Evolutionary conservation across 2,329 filamentous ascomycete species (phyloP).

Genomic region (Aspergillus quadricinctus): DNA sequence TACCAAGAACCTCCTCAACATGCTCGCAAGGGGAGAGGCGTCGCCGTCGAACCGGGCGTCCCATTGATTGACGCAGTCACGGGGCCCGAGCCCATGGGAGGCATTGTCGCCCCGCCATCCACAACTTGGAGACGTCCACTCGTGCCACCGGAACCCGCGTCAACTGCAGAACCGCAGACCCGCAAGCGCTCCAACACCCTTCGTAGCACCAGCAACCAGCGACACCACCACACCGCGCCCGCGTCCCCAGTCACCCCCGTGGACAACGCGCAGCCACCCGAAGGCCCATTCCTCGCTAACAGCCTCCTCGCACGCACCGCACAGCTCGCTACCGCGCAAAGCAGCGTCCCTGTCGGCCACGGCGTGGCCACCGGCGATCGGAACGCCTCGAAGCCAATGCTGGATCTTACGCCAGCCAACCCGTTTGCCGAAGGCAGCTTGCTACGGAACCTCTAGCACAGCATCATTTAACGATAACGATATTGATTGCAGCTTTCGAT

Average conservation of each 20-base stretch:
- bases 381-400: slow-evolving; percentile 37
- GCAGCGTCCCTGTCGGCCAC: slow-evolving; percentile 26
- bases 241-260: slow-evolving; percentile 11
- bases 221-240: slow-evolving; percentile 6
- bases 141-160: slow-evolving; percentile 8
- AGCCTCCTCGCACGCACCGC: slow-evolving; percentile 33
- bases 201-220: slow-evolving; percentile 23
- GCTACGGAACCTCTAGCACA: slow-evolving; percentile 29
- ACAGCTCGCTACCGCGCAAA: slow-evolving; percentile 13
- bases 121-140: slow-evolving; percentile 38
- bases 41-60: slow-evolving; percentile 41
- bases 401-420: slow-evolving; percentile 39
- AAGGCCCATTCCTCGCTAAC: slow-evolving; percentile 30
- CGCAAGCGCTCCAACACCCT: slow-evolving; percentile 33
- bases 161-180: slow-evolving; percentile 12
- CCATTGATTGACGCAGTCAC: slow-evolving; percentile 42
- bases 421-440: slow-evolving; percentile 45
- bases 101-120: slow-evolving; percentile 33
- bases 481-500: neutral
- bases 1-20: slow-evolving; percentile 58
- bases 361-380: slow-evolving; percentile 40
- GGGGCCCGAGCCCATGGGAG: slow-evolving; percentile 31
- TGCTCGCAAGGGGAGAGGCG: slow-evolving; percentile 31
- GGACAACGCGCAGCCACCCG: slow-evolving; percentile 8
- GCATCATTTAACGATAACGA: neutral